Evolutionary conservation across 768 basidiomycete genomes (phyloP).

Genomic region (Mrakia hoshinonis): DNA sequence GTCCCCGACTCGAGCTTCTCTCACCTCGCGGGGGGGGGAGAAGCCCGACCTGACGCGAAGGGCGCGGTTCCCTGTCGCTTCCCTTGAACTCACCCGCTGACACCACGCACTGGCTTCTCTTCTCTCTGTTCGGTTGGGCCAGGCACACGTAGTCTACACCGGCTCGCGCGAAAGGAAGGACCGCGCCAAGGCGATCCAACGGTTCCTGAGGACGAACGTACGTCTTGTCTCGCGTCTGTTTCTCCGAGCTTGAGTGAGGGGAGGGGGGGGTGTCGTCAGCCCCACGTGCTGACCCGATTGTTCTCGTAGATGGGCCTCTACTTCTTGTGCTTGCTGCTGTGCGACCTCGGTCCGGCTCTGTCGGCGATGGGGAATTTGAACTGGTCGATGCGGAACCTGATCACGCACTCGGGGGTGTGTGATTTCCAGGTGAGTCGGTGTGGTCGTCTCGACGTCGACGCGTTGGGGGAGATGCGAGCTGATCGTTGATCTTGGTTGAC

Average conservation of each 20-base stretch:
- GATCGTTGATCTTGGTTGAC: not conserved
- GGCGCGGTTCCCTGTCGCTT: not conserved
- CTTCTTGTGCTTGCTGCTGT: not conserved
- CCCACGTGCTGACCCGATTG: not conserved
- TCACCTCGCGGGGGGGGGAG: not conserved
- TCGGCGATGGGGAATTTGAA: not conserved
- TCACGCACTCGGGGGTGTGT: too few species aligned
- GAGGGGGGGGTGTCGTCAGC: too few species aligned
- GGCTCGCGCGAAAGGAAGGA: not conserved
- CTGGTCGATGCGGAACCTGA: not conserved
- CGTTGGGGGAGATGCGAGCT: not conserved
- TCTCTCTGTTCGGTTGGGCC: not conserved
- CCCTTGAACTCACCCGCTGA: not conserved
- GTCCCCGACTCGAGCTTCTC: not conserved
- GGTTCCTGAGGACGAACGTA: not conserved
- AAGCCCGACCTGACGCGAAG: not conserved
- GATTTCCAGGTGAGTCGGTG: not conserved
- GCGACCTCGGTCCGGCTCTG: not conserved
- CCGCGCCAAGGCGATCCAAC: not conserved
- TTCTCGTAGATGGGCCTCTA: not conserved
- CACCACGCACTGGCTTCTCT: not conserved
- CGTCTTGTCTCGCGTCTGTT: not conserved
- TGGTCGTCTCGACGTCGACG: not conserved
- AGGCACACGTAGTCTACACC: not conserved
- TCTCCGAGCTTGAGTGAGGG: not conserved